Evolutionary conservation across 345 rosid species (phyloP).

Genomic region (Euphorbia peplus): DNA sequence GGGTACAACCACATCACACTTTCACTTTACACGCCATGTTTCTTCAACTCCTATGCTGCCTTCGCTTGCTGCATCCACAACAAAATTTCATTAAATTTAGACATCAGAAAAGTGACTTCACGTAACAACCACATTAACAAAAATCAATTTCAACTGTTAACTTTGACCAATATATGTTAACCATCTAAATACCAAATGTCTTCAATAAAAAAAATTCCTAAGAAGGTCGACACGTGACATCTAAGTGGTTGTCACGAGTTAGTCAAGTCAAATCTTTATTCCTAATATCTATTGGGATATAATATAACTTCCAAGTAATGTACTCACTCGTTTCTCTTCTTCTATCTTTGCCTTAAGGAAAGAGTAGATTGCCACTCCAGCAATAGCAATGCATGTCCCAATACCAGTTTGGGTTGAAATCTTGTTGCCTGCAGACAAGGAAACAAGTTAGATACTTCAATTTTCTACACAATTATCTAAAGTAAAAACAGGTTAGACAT

Average conservation of each 20-base stretch:
- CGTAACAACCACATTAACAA: no score
- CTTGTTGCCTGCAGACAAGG: conserved; percentile 65
- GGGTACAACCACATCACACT: conserved; percentile 3
- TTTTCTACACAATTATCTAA: background rate
- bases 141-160: no score
- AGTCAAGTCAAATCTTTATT: no score
- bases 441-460: background rate
- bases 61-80: conserved; percentile 49
- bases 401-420: conserved; percentile 89
- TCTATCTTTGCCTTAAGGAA: conserved; percentile 84
- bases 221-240: no score
- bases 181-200: no score
- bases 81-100: background rate
- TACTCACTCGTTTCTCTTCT: conserved; percentile 87
- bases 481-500: background rate
- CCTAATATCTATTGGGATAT: background rate
- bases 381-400: conserved; percentile 82
- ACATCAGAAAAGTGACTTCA: no score
- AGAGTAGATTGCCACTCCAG: conserved; percentile 85
- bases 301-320: background rate
- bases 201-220: no score
- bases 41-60: conserved; percentile 41
- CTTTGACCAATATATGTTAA: no score
- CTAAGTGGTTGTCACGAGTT: no score
- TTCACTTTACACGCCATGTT: conserved; percentile 27